Evolutionary conservation across 1,284 basidiomycete genomes (phyloP).

Genomic region (Apiotrichum porosum): DNA sequence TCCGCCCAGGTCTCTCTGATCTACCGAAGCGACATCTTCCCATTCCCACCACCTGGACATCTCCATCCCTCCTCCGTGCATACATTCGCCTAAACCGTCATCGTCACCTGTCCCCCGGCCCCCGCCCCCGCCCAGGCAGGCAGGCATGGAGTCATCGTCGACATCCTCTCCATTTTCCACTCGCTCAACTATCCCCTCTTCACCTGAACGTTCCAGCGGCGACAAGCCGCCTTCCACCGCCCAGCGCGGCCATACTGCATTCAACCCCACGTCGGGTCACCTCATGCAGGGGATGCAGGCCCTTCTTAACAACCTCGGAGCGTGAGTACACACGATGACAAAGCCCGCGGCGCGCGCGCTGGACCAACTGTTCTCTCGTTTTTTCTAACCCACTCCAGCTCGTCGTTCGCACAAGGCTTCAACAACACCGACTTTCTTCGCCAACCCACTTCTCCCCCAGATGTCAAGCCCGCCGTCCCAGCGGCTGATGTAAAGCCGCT

Average conservation of each 20-base stretch:
- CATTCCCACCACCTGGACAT: no score
- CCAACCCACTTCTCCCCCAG: not conserved
- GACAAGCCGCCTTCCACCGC: conserved; percentile 6
- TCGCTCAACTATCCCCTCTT: conserved; percentile 32
- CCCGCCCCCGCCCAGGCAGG: no score
- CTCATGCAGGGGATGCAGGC: conserved; percentile 33
- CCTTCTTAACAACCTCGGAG: conserved; percentile 23
- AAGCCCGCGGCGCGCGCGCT: no score
- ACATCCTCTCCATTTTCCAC: conserved; percentile 35
- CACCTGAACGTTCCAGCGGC: conserved; percentile 27
- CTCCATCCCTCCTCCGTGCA: no score
- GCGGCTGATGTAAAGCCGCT: not conserved
- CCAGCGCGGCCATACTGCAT: conserved; percentile 3
- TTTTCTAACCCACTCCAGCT: conserved; percentile 3
- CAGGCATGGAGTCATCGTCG: conserved; percentile 29
- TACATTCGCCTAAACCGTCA: no score
- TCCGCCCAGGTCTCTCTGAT: no score
- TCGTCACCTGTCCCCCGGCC: no score
- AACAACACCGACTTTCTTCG: conserved; percentile 2
- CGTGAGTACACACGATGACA: conserved; percentile 15
- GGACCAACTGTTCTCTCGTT: no score
- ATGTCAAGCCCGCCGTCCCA: conserved; percentile 4
- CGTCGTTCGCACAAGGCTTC: conserved; percentile 9
- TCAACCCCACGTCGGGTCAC: conserved; percentile 11
- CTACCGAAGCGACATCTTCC: no score